phyloP scores from a whole-genome alignment of 805 yeast genomes.

The Wickerhamomyces pijperi region DNA sequence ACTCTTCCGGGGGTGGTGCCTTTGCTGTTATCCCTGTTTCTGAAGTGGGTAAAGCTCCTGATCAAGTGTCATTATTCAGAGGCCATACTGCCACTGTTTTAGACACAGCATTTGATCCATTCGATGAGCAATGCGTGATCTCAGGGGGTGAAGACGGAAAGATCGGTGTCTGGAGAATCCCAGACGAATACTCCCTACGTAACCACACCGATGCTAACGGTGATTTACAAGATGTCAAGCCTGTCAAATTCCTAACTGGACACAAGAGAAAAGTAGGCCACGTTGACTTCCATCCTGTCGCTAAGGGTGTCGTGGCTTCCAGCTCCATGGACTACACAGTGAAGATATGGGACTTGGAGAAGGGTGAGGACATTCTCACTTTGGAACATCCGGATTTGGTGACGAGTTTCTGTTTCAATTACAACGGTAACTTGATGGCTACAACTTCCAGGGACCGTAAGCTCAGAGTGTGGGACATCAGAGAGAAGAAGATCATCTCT shows the following conservation, averaged over 20 bases:
- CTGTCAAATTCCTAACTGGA: constrained; percentile 64
- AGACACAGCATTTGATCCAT: constrained; percentile 94
- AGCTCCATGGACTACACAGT: constrained; percentile 86
- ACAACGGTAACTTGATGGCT: constrained; percentile 78
- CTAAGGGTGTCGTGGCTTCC: constrained; percentile 77
- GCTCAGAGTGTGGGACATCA: constrained; percentile 84
- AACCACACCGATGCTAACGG: constrained; percentile 44
- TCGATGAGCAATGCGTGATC: constrained; percentile 61
- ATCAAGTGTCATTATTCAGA: constrained; percentile 82
- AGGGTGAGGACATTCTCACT: constrained; percentile 60
- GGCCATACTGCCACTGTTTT: constrained; percentile 94
- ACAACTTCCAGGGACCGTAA: constrained; percentile 87
- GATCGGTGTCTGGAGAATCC: constrained; percentile 81
- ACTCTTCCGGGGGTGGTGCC: constrained; percentile 94
- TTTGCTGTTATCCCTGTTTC: constrained; percentile 83
- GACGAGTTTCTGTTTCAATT: constrained; percentile 86
- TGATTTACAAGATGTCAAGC: constrained; percentile 56
- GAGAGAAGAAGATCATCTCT: constrained; percentile 58
- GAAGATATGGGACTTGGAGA: constrained; percentile 80
- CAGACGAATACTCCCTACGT: constrained; percentile 67
- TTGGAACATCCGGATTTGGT: constrained; percentile 83
- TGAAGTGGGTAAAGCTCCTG: constrained; percentile 90
- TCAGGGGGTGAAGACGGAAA: constrained; percentile 78
- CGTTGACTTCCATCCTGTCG: constrained; percentile 80
- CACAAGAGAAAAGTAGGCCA: constrained; percentile 93